Conservation (phyloP, 257 asterid species). For the Solanum gracilifrons region DNA sequence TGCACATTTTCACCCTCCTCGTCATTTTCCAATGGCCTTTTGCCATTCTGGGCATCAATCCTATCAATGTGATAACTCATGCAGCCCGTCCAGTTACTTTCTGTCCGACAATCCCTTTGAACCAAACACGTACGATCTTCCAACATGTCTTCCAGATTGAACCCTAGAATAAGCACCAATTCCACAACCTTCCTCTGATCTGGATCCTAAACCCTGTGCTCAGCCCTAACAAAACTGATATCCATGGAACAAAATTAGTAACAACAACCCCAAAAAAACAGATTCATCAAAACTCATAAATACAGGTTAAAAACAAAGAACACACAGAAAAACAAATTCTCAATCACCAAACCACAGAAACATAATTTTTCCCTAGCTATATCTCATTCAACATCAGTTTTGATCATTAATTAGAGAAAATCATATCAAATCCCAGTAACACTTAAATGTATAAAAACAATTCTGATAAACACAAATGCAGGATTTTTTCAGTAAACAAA, state of each 20-base stretch:
- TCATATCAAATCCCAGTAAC: background rate
- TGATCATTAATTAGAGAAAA: background rate
- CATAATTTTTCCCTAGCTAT: background rate
- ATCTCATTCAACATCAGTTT: background rate
- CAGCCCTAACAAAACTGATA: constrained; percentile 8
- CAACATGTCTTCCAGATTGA: constrained; percentile 53
- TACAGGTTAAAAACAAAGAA: background rate
- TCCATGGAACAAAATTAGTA: constrained; percentile 20
- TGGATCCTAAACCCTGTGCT: constrained; percentile 1
- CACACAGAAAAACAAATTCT: background rate
- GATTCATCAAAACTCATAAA: background rate
- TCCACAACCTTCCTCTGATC: background rate
- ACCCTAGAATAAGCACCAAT: constrained; percentile 16
- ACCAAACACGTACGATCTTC: constrained; percentile 66
- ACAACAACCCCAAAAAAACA: background rate
- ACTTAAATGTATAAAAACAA: background rate
- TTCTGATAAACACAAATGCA: background rate
- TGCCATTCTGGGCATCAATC: constrained; percentile 30
- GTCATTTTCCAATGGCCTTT: constrained; percentile 43
- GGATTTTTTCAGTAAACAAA: background rate
- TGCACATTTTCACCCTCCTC: constrained; percentile 21
- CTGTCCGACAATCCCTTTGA: constrained; percentile 52
- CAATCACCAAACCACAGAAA: background rate
- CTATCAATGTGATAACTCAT: constrained; percentile 44
- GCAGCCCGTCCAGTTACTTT: constrained; percentile 51